phyloP scores from a whole-genome alignment of 352 stramenopile species.

The Phytophthora europaea region DNA sequence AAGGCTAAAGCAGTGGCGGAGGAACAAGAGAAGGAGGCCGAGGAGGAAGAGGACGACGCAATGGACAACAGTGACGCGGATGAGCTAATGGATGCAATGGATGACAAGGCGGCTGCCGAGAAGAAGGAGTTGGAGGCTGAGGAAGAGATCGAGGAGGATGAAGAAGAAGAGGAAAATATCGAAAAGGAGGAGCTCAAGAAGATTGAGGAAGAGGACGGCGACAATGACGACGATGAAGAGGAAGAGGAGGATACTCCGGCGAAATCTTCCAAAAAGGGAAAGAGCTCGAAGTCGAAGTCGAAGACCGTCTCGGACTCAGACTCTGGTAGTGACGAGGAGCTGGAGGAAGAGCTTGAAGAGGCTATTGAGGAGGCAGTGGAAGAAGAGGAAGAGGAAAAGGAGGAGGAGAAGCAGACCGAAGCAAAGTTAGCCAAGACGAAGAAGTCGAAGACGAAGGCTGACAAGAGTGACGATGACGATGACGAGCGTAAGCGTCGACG shows the following conservation, averaged over 20 bases:
- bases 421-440: conserved; percentile 15
- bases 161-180: conserved; percentile 24
- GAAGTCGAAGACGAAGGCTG: not conserved
- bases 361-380: conserved; percentile 4
- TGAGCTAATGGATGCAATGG: conserved; percentile 28
- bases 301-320: conserved; percentile 2
- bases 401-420: conserved; percentile 12
- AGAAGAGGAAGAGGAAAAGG: conserved; percentile 14
- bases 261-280: not conserved
- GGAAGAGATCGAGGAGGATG: conserved; percentile 26
- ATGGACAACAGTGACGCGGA: conserved; percentile 30
- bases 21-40: conserved; percentile 35
- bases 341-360: not conserved
- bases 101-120: conserved; percentile 25
- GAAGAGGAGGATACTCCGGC: conserved; percentile 13
- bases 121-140: conserved; percentile 39
- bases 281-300: not conserved
- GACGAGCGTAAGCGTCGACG: conserved; percentile 20
- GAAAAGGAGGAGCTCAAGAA: conserved; percentile 24
- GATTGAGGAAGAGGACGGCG: conserved; percentile 9
- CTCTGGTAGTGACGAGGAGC: not conserved
- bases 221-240: conserved; percentile 27
- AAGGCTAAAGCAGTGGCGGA: conserved; percentile 28
- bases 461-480: not conserved
- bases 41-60: conserved; percentile 35